phyloP scores from a whole-genome alignment of 257 asterid genomes.

The Forsythia viridissima region DNA sequence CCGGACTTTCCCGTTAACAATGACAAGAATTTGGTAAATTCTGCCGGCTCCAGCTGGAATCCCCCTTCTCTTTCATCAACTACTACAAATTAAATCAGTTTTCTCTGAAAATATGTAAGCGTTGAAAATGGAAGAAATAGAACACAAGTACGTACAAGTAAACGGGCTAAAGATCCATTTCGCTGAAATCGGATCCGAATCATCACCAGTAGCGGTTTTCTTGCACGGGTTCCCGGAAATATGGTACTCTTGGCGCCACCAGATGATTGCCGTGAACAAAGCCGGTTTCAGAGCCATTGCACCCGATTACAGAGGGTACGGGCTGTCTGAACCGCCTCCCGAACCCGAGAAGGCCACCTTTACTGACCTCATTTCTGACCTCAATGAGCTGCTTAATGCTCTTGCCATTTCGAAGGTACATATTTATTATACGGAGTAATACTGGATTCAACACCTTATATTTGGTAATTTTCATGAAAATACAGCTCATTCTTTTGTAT shows the following conservation, averaged over 20 bases:
- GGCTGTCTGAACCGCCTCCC: conserved; percentile 53
- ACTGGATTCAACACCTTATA: too few relatives aligned
- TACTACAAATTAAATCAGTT: background rate
- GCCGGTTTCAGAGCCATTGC: conserved; percentile 48
- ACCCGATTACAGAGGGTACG: conserved; percentile 59
- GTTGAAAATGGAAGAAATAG: conserved; percentile 32
- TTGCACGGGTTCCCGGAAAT: conserved; percentile 47
- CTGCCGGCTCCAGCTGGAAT: background rate
- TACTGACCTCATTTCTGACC: conserved; percentile 43
- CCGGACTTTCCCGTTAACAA: too few relatives aligned
- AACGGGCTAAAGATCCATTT: conserved; percentile 44
- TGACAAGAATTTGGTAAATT: background rate
- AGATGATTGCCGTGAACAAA: conserved; percentile 35
- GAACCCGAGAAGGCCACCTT: conserved; percentile 45
- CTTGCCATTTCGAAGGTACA: conserved; percentile 44
- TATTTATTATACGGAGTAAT: too few relatives aligned
- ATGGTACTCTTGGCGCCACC: conserved; percentile 58
- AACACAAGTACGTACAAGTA: conserved; percentile 36
- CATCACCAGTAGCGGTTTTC: conserved; percentile 43
- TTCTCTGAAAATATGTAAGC: background rate
- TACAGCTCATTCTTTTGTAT: too few relatives aligned
- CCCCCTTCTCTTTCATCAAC: background rate
- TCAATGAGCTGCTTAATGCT: conserved; percentile 46
- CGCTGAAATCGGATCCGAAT: conserved; percentile 34
- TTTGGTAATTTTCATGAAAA: too few relatives aligned